A percentile compares a stretch with the other conserved stretches of the same genome.
phyloP scores from a whole-genome alignment of 345 rosid species.

The Psidium friedrichsthalianum region DNA sequence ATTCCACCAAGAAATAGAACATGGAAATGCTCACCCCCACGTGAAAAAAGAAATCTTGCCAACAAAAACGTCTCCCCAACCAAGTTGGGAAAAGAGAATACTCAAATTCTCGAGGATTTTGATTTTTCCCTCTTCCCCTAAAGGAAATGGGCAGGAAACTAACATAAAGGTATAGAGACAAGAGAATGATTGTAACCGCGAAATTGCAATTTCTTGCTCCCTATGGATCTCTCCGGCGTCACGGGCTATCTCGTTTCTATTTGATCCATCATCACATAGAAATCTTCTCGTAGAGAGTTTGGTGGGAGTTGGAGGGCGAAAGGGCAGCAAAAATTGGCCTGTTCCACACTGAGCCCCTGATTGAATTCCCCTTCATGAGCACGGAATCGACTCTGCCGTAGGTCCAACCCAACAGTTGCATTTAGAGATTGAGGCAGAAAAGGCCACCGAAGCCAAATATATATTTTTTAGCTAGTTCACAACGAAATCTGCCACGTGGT shows the following conservation, averaged over 20 bases:
- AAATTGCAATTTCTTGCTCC: too few relatives aligned
- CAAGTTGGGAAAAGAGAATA: too few relatives aligned
- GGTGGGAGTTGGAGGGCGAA: neutral
- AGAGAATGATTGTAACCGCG: too few relatives aligned
- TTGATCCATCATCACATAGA: neutral
- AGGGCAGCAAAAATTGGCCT: neutral
- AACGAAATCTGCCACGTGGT: neutral
- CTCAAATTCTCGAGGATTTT: too few relatives aligned
- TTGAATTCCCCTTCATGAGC: neutral
- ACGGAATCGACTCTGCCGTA: neutral
- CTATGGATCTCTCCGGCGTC: neutral
- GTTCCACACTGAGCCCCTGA: neutral
- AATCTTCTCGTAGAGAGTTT: neutral
- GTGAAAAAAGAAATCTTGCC: too few relatives aligned
- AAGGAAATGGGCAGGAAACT: too few relatives aligned
- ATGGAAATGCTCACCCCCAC: too few relatives aligned
- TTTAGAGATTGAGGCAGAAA: neutral
- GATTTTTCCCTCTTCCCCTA: too few relatives aligned
- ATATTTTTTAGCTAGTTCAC: neutral
- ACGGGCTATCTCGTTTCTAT: neutral
- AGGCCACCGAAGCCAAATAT: neutral
- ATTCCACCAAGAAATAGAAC: too few relatives aligned
- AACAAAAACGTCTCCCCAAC: too few relatives aligned
- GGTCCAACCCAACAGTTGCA: neutral
- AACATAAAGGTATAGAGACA: too few relatives aligned